phyloP scores from a whole-genome alignment of 495 filamentous ascomycete genomes.

The Penicillium ucsense region DNA sequence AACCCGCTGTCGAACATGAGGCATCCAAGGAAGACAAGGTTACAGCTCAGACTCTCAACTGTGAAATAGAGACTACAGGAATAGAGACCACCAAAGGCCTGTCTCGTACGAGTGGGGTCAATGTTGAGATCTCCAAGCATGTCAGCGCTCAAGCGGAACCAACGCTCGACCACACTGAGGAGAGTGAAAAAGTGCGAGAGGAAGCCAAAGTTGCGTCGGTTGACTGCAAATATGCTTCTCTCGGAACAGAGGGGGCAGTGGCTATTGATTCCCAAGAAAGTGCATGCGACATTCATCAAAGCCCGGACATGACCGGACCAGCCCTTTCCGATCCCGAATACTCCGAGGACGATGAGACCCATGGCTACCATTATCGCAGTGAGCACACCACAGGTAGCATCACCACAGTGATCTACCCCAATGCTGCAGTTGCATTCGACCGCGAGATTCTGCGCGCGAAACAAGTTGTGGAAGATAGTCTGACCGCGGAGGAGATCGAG shows the following conservation, averaged over 20 bases:
- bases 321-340: constrained; percentile 53
- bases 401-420: constrained; percentile 64
- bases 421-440: constrained; percentile 14
- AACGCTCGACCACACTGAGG: no score
- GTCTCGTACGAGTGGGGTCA: no score
- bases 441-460: constrained; percentile 63
- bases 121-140: no score
- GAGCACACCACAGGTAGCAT: constrained; percentile 74
- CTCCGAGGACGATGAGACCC: constrained; percentile 68
- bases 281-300: not conserved
- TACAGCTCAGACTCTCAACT: constrained; percentile 9
- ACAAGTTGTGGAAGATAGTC: constrained; percentile 50
- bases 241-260: no score
- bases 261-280: not conserved
- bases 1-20: constrained; percentile 19
- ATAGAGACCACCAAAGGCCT: no score
- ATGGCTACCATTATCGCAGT: constrained; percentile 60
- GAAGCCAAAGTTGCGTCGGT: no score
- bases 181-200: no score
- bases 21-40: constrained; percentile 31
- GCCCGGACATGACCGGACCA: not conserved
- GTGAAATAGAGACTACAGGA: constrained; percentile 2
- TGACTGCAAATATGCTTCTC: no score
- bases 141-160: no score
- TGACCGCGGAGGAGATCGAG: constrained; percentile 56